Percentiles rank a stretch among this genome's conserved stretches.
These are phyloP conservation scores for Pulveroboletus sp. DNA, from an alignment of 768 basidiomycete species.

Conservation along the genomic window DNA sequence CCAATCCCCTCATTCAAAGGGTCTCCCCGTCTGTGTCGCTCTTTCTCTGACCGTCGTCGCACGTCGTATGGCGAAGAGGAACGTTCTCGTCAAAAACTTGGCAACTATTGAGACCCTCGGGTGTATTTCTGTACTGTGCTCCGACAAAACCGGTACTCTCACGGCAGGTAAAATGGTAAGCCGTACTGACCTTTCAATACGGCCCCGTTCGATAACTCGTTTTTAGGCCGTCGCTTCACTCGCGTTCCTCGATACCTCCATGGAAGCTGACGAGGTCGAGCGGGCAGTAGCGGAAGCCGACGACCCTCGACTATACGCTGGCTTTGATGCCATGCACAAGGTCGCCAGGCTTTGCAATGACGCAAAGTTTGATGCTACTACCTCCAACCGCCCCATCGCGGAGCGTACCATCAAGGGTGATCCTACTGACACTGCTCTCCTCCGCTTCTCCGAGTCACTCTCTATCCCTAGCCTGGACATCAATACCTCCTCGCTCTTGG, in stretches of 20 bases:
- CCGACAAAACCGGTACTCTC: constrained; percentile 54
- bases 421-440: constrained; percentile 50
- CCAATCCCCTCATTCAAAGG: constrained; percentile 15
- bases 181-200: not conserved
- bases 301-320: constrained; percentile 17
- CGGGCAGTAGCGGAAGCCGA: constrained; percentile 3
- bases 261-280: constrained; percentile 20
- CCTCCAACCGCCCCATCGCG: constrained; percentile 23
- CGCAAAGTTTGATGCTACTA: constrained; percentile 42
- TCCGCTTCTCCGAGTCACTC: constrained; percentile 42
- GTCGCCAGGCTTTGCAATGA: constrained; percentile 56
- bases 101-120: constrained; percentile 53
- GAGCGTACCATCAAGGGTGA: constrained; percentile 41
- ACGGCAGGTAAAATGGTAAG: constrained; percentile 46
- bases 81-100: constrained; percentile 47
- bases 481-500: constrained; percentile 19
- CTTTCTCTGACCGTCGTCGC: constrained; percentile 48
- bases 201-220: not conserved
- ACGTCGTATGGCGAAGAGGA: constrained; percentile 44
- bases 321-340: constrained; percentile 31
- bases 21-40: constrained; percentile 41
- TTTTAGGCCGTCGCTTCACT: constrained; percentile 37
- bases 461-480: constrained; percentile 22
- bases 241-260: constrained; percentile 32
- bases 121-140: constrained; percentile 46